A percentile compares a stretch with the other conserved stretches of the same genome.
Conservation (phyloP, 306 rosid genomes). For the Heteromeles arbutifolia region DNA sequence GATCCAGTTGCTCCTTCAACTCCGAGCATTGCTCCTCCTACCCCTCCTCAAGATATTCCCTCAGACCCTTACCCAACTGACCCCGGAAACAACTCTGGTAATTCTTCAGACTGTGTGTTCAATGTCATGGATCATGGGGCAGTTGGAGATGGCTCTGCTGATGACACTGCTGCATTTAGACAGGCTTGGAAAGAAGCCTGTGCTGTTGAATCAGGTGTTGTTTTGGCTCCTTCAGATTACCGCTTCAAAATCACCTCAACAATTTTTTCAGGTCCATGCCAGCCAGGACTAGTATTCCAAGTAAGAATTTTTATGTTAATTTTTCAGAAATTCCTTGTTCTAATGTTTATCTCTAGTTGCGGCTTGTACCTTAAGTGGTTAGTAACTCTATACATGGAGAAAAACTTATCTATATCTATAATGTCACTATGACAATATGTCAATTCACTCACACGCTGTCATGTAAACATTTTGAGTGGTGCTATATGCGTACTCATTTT, state of each 20-base stretch:
- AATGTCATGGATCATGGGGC: slow-evolving; percentile 78
- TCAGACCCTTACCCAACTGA: slow-evolving; percentile 66
- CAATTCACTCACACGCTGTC: background rate
- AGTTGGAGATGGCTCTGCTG: slow-evolving; percentile 76
- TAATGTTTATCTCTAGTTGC: background rate
- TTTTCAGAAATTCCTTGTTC: background rate
- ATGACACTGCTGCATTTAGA: slow-evolving; percentile 70
- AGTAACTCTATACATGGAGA: background rate
- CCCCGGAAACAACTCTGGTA: slow-evolving; percentile 32
- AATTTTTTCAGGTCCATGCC: slow-evolving; percentile 89
- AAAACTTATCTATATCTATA: background rate
- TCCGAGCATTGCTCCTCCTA: slow-evolving; percentile 5
- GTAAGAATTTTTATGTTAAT: slow-evolving; percentile 29
- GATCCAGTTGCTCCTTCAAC: slow-evolving; percentile 5
- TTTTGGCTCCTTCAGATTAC: slow-evolving; percentile 54
- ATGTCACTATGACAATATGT: background rate
- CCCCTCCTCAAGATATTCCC: slow-evolving; percentile 32
- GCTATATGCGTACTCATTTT: too few species aligned
- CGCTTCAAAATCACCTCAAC: slow-evolving; percentile 77
- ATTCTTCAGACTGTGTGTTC: slow-evolving; percentile 36
- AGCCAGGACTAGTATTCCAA: slow-evolving; percentile 82
- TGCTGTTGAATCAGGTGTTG: slow-evolving; percentile 61
- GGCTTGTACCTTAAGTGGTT: background rate
- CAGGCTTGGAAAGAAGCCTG: slow-evolving; percentile 97
- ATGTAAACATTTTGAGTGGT: too few species aligned